Conservation (phyloP, 768 basidiomycete species). For the Leucosporidium scottii region DNA sequence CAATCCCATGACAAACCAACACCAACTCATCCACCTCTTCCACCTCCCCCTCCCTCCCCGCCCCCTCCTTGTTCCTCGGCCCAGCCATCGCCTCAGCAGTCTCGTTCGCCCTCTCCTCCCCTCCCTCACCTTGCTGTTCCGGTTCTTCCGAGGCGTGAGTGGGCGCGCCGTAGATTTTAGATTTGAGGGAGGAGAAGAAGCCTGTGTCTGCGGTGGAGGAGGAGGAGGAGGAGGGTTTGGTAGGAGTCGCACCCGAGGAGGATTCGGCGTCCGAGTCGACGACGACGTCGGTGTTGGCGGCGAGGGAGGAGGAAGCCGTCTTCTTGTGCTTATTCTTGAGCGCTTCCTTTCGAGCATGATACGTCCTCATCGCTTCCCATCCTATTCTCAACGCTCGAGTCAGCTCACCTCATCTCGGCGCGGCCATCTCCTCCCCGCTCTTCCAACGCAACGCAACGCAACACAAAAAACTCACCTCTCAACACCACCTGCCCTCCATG, state of each 20-base stretch:
- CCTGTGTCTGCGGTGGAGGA: not conserved
- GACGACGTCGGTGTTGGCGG: no score
- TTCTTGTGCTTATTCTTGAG: constrained; percentile 13
- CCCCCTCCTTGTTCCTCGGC: constrained; percentile 12
- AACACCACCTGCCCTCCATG: constrained; percentile 27
- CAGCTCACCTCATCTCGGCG: no score
- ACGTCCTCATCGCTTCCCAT: no score
- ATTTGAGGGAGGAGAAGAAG: not conserved
- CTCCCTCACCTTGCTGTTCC: not conserved
- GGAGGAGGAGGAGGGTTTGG: not conserved
- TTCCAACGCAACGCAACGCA: no score
- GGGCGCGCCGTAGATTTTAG: not conserved
- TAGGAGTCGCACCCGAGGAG: not conserved
- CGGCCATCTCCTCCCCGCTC: no score
- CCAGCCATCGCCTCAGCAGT: constrained; percentile 13
- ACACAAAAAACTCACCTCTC: not conserved
- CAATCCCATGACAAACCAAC: constrained; percentile 36
- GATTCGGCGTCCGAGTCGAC: not conserved
- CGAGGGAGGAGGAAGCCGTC: not conserved
- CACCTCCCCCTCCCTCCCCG: constrained; percentile 6
- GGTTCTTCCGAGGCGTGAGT: no score
- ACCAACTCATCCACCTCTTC: constrained; percentile 36
- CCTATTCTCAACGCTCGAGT: no score
- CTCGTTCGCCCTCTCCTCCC: not conserved
- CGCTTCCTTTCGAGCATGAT: constrained; percentile 14